Conservation (phyloP, 2,329 filamentous ascomycete species). For the Fusarium aywerte region DNA sequence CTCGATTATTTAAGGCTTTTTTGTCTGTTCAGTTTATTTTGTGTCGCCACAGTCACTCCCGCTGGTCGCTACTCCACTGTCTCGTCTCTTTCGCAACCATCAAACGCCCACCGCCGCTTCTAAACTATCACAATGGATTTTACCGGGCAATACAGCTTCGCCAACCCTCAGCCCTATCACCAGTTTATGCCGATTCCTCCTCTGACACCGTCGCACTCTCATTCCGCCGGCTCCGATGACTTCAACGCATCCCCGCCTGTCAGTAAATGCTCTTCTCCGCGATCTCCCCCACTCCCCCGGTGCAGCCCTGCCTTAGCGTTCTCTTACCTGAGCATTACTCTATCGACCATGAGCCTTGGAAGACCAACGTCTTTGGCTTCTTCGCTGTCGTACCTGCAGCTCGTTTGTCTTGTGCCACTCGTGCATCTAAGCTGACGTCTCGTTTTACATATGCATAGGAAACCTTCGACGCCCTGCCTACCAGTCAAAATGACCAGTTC, state of each 20-base stretch:
- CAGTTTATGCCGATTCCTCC: constrained; percentile 65
- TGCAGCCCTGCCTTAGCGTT: constrained; percentile 47
- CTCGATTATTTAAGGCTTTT: constrained; percentile 9
- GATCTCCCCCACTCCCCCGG: constrained; percentile 42
- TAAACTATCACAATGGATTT: constrained; percentile 60
- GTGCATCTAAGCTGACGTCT: constrained; percentile 26
- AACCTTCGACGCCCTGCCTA: constrained; percentile 59
- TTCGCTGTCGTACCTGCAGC: constrained; percentile 27
- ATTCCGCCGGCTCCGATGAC: constrained; percentile 65
- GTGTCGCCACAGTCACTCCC: constrained; percentile 4
- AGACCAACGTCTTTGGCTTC: constrained; percentile 12
- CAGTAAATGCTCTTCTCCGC: constrained; percentile 51
- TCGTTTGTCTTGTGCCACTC: constrained; percentile 22
- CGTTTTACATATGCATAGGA: constrained; percentile 53
- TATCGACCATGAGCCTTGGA: constrained; percentile 39
- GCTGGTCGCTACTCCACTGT: constrained; percentile 14
- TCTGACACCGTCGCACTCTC: constrained; percentile 66
- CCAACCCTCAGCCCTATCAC: constrained; percentile 62
- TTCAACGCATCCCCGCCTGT: constrained; percentile 67
- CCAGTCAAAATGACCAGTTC: constrained; percentile 58
- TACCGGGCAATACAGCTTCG: constrained; percentile 59
- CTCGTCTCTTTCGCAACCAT: constrained; percentile 5
- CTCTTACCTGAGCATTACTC: constrained; percentile 52
- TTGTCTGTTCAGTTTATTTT: not conserved
- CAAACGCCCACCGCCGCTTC: constrained; percentile 4